These are phyloP conservation scores for Smallanthus sonchifolius DNA, from an alignment of 129 eudicot species.

Conservation along the genomic window DNA sequence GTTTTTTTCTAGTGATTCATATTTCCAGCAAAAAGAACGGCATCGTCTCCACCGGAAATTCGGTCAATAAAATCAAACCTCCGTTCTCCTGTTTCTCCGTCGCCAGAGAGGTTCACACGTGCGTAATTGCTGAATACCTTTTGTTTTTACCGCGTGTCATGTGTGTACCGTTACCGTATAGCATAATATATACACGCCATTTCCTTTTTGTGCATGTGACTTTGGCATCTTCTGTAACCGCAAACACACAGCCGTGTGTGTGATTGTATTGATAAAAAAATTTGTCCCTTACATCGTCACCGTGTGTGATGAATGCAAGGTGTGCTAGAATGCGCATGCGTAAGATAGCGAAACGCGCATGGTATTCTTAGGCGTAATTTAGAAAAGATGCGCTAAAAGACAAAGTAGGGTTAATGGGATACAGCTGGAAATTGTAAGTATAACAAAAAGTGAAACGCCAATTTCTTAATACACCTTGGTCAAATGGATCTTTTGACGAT, in stretches of 20 bases:
- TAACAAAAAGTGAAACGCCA: no score
- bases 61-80: constrained; percentile 29
- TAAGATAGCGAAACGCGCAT: constrained; percentile 6
- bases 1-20: no score
- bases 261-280: not conserved
- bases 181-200: constrained; percentile 7
- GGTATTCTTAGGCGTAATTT: not conserved
- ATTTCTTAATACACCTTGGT: no score
- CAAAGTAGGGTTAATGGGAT: constrained; percentile 27
- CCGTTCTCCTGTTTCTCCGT: constrained; percentile 13
- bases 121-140: constrained; percentile 21
- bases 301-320: constrained; percentile 19
- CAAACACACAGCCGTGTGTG: constrained; percentile 20
- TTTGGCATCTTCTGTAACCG: constrained; percentile 34
- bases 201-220: constrained; percentile 32
- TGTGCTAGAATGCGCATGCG: constrained; percentile 13
- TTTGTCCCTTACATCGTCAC: not conserved
- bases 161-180: constrained; percentile 22
- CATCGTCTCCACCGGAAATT: constrained; percentile 40
- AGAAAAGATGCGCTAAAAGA: constrained; percentile 21
- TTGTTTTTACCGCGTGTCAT: constrained; percentile 12
- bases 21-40: constrained; percentile 22
- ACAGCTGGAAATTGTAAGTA: constrained; percentile 41
- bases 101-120: constrained; percentile 25
- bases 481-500: no score